Base-by-base conservation (phyloP, 2,329 filamentous ascomycete species). In the Pestalotiopsis sp. region DNA sequence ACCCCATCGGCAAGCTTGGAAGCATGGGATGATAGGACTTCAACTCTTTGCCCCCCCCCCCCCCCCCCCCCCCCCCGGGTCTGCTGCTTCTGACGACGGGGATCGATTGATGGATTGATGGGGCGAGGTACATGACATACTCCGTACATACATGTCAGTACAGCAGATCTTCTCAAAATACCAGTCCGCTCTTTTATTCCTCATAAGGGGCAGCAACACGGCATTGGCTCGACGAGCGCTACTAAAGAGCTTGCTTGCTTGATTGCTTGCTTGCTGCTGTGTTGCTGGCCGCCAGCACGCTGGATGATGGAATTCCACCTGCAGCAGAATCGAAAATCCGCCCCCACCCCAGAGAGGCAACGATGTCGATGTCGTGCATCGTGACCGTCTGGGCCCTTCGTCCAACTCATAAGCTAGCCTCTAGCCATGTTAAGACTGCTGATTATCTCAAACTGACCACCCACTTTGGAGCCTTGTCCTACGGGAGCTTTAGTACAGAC, bases 311-410 rank as follows among this genome's bases (percentile, higher is more conserved):
- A 36, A 59, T 27, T 36, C 11, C 27, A 59, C 57, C 23, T 59
- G 57, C 57, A 59, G 57, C 45, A 52, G 20, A 45, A 49, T 49
- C 17, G 14, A 7, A n/a, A 52, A 52, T 52, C n/a, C 45, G 45
- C 45, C 45, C 12, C 41, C 63, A 23, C 63, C 41, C 63, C 52
- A 13, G 36, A 25, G 27, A 39, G 20, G 27, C 63, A 39, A 66
- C 63, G 36, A 58, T 66, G 63, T 52, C 63, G 49, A 66, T 66
- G 63, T 66, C 63, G 63, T 66, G 63, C 63, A 58, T 66, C 49
- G 11, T 36, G 27, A 56, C 57, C 58, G 41, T 52, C 59, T 56
- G 20, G 41, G 45, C 36, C n/a, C 31, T 20, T 14, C 23, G n/a
- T 36, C 31, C 67, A 57, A 68, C 52, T 36, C 41, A 62, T 49